Evolutionary conservation across 2,329 filamentous ascomycete species (phyloP), one percentile per base, ranked within the genome.

Genomic region (Pseudophaeomoniella oleicola): DNA sequence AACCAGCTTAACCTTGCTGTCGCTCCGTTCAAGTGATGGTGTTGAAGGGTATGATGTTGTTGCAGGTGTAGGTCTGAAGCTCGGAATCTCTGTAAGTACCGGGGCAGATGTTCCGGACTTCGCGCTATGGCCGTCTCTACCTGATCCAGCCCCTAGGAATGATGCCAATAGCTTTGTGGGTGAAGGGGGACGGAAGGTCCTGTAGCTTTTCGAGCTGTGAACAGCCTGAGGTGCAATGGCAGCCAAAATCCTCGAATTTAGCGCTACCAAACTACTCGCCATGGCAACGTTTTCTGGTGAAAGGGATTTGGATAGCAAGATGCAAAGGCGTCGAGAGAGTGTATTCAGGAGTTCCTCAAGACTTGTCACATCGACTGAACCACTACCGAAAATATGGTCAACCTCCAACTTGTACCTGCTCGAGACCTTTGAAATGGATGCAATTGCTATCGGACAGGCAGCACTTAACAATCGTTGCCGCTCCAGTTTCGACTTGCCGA

Each of bases 131-230:
- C 44, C 47, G 5, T 59, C 56, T 39, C 50, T 57, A 13, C 54
- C 46, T 34, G 57, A 54, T 38, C 68, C 71, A 16, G 75, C 72
- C 19, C 75, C 72, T 48, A 92, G 75, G 37, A 94, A 73, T 50
- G 72, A 93, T 0, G 87, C 92, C 12, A 96, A 66, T 50, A 94
- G 69, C 55, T 94, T 96, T 34, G 92, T 83, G 0, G 88, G 87
- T 1, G 87, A 94, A n/a, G 79, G 73, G 3, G 77, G 76, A 6
- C 88, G 69, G 51, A 83, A 82, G 1, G 75, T 77, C 37, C 71
- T 27, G n/a, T 27, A 27, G n/a, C 22, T 27, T 27, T 27, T 27
- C 6, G 22, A 9, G 22, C 9, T 9, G n/a, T 6, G n/a, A 27
- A n/a, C 22, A 27, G n/a, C 22, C n/a, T n/a, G 6, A 9, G 22